phyloP scores from a whole-genome alignment of 495 filamentous ascomycete genomes.

The Aspergillus sparsus region DNA sequence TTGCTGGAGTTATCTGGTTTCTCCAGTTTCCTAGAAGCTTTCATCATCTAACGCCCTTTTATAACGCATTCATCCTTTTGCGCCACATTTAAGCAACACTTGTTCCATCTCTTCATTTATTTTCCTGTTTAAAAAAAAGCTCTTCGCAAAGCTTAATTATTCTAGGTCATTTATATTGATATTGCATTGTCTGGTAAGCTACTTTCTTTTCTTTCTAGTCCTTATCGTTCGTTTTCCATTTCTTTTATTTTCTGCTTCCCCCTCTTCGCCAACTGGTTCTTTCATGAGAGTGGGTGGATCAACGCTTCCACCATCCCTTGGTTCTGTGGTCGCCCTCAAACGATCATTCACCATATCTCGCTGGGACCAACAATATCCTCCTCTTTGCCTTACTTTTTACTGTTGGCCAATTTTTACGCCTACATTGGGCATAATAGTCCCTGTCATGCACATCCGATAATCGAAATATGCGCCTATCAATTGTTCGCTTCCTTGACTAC shows the following conservation, averaged over 20 bases:
- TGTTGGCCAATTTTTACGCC: neutral
- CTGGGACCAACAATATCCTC: neutral
- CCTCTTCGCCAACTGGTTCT: neutral
- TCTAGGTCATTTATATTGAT: conserved; percentile 26
- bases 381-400: neutral
- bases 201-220: conserved; percentile 20
- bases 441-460: too few species aligned
- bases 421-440: too few species aligned
- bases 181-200: conserved; percentile 35
- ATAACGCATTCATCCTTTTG: conserved; percentile 31
- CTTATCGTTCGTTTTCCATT: neutral
- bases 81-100: conserved; percentile 34
- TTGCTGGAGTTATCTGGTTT: conserved; percentile 39
- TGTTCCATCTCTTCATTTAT: conserved; percentile 20
- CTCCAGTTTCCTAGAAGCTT: conserved; percentile 27
- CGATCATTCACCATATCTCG: neutral
- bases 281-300: conserved; percentile 6
- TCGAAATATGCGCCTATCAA: too few species aligned
- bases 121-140: neutral
- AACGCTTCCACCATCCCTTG: conserved; percentile 1
- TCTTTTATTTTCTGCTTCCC: neutral
- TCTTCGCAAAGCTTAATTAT: conserved; percentile 16
- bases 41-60: conserved; percentile 28
- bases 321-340: neutral
- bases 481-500: too few species aligned